A percentile compares a stretch with the other conserved stretches of the same genome.
Evolutionary conservation across 1,139 yeast species (phyloP).

Genomic region (Candida neerlandica): DNA sequence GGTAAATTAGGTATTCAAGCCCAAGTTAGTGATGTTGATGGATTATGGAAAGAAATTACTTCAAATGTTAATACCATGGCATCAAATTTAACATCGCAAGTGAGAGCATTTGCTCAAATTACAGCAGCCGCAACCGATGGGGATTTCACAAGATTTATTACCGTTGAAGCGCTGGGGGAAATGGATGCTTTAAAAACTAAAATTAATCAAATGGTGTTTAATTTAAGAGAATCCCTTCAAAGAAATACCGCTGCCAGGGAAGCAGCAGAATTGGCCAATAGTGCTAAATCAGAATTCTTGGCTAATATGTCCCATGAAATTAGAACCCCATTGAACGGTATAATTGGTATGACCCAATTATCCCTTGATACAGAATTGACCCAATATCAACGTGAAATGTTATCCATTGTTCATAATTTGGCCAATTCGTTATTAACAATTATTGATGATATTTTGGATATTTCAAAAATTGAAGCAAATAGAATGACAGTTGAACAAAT

Average conservation of each 20-base stretch:
- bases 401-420: constrained; percentile 80
- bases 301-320: constrained; percentile 93
- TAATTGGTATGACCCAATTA: constrained; percentile 88
- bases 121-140: constrained; percentile 95
- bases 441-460: constrained; percentile 87
- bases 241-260: constrained; percentile 92
- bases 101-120: constrained; percentile 89
- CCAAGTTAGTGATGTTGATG: constrained; percentile 87
- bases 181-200: constrained; percentile 92
- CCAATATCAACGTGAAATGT: constrained; percentile 88
- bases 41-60: constrained; percentile 88
- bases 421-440: constrained; percentile 83
- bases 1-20: constrained; percentile 93
- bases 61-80: constrained; percentile 96
- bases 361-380: constrained; percentile 85
- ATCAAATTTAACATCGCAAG: constrained; percentile 85
- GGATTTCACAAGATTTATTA: constrained; percentile 84
- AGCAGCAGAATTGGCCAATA: constrained; percentile 88
- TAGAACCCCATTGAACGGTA: constrained; percentile 91
- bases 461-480: constrained; percentile 89
- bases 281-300: constrained; percentile 88
- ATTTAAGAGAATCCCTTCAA: constrained; percentile 84
- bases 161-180: constrained; percentile 91
- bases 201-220: constrained; percentile 89
- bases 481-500: constrained; percentile 90